Evolutionary conservation across 805 yeast species (phyloP), one percentile per base, ranked within the genome.

Genomic region (Myxozyma udenii): DNA sequence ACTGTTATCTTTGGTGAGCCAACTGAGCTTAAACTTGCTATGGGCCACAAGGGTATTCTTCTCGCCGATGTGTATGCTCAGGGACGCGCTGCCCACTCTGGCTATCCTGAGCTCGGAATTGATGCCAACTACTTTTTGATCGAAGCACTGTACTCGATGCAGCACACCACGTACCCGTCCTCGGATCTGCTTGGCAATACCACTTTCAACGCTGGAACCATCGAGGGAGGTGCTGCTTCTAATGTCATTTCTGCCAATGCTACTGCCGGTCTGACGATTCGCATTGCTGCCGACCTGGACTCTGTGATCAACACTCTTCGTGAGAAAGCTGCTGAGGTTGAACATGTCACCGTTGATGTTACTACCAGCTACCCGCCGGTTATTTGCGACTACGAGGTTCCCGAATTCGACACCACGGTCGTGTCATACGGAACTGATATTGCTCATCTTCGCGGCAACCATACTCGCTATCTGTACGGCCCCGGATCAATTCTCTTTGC

Each of bases 1-100:
- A 60, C 78, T 7, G 88, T 77, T 14, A 74, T 84, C 26, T 84
- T 83, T 67, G 89, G 89, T 11, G 90, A 84, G 64, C 90, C 90
- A 9, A 84, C 90, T 0, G 87, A 83, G 58, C 71, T 77, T 63
- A 81, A 79, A 60, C 70, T 84, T 19, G 87, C 85, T 12, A 77
- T 77, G 3, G 89, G 88, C 11, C 90, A 84, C 63, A 84, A 84
- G 41, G 61, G 61, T 9, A 14, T 57, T 25, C 22, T 57, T 16
- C 26, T 51, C 22, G 54, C 51, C 21, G 55, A 51, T 30, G 28
- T 57, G 23, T 14, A 38, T 14, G 46, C 58, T 12, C 41, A 36
- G 11, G 61, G 61, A 22, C 48, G 33, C n/a, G 61, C 62, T 4
- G 22, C 52, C 3, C 89, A 84, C 62, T 78, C 84, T 2, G 87